Conservation (phyloP, 2,329 filamentous ascomycete genomes). For the Aspergillus tubingensis region DNA sequence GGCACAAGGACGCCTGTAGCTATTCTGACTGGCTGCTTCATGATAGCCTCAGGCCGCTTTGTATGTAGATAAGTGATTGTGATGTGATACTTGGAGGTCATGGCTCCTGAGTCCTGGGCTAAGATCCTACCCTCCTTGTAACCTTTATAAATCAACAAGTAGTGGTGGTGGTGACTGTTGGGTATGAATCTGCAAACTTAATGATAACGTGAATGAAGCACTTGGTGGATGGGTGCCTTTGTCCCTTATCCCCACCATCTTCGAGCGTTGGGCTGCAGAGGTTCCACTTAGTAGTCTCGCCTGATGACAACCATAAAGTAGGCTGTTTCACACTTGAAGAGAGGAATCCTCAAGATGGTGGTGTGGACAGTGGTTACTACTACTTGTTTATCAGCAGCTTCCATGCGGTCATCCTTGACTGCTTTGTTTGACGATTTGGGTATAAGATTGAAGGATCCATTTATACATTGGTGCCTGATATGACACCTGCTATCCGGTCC, state of each 20-base stretch:
- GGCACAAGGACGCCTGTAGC: not conserved
- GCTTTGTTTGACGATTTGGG: not conserved
- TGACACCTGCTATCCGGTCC: not conserved
- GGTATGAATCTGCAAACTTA: not conserved
- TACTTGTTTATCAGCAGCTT: not conserved
- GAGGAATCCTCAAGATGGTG: not conserved
- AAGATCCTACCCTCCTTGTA: too few relatives aligned
- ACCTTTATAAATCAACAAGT: too few relatives aligned
- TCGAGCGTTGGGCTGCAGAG: constrained; percentile 15
- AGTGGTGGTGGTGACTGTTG: not conserved
- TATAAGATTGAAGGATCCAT: not conserved
- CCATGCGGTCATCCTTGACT: not conserved
- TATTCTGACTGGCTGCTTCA: constrained; percentile 17
- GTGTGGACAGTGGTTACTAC: not conserved
- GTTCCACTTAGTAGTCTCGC: constrained; percentile 10
- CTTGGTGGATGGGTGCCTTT: constrained; percentile 12
- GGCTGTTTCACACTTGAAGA: not conserved
- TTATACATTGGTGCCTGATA: constrained; percentile 3
- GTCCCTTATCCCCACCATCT: not conserved
- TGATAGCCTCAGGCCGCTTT: constrained; percentile 13
- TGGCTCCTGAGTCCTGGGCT: not conserved
- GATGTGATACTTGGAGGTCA: not conserved
- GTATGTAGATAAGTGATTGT: constrained; percentile 4
- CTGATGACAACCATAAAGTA: constrained; percentile 6
- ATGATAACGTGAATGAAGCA: not conserved